phyloP scores from a whole-genome alignment of 805 yeast genomes.

The Candida mattraensis region DNA sequence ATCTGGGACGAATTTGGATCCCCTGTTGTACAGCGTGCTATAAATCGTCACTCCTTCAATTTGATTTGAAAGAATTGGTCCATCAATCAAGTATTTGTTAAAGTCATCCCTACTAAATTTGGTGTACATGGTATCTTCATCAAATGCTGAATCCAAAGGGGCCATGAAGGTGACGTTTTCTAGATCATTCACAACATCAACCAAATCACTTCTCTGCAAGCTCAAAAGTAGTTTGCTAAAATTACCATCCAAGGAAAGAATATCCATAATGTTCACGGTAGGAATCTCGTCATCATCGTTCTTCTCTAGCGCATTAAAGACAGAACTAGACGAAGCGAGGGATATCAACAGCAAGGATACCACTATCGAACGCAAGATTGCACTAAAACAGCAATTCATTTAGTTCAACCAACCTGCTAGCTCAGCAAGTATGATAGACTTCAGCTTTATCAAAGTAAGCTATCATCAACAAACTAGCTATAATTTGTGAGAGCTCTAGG shows the following conservation, averaged over 20 bases:
- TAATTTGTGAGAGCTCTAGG: no score
- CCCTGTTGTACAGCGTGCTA: slow-evolving; percentile 24
- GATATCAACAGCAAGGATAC: not conserved
- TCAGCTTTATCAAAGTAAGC: no score
- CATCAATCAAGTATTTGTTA: slow-evolving; percentile 36
- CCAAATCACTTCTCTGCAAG: slow-evolving; percentile 59
- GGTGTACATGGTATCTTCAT: slow-evolving; percentile 7
- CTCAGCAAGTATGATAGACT: no score
- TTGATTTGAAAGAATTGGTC: slow-evolving; percentile 30
- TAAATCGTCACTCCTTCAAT: slow-evolving; percentile 30
- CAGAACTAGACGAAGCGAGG: not conserved
- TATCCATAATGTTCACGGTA: slow-evolving; percentile 56
- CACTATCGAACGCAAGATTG: no score
- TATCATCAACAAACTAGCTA: no score
- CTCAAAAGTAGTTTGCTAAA: slow-evolving; percentile 62
- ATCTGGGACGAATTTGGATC: slow-evolving; percentile 19
- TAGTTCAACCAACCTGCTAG: no score
- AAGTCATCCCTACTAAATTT: slow-evolving; percentile 19
- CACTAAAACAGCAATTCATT: no score
- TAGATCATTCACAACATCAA: slow-evolving; percentile 60
- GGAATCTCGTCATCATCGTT: slow-evolving; percentile 26
- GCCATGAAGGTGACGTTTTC: slow-evolving; percentile 73
- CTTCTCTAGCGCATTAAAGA: slow-evolving; percentile 2
- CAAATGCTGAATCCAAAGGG: slow-evolving; percentile 77
- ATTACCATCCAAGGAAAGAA: slow-evolving; percentile 65